Conservation (phyloP, 768 basidiomycete species). For the Termitomyces eurrhizus region DNA sequence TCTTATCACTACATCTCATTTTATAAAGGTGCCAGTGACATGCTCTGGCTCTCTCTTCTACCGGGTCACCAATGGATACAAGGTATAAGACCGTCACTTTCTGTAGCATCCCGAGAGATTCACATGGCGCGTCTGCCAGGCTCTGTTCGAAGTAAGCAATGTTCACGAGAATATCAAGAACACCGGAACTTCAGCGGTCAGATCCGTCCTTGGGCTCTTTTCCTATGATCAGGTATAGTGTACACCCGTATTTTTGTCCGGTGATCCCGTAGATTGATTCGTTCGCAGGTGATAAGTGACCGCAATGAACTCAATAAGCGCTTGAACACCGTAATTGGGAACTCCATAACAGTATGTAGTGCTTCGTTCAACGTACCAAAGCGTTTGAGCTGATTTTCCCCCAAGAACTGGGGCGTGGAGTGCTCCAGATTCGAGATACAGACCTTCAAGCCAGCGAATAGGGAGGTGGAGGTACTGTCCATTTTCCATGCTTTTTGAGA, state of each 20-base stretch:
- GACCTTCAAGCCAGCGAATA: constrained; percentile 54
- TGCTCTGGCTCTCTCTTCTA: constrained; percentile 55
- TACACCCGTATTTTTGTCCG: neutral
- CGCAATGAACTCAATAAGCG: constrained; percentile 50
- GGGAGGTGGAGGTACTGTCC: constrained; percentile 47
- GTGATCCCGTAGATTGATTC: neutral
- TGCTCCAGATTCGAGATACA: constrained; percentile 59
- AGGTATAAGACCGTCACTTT: constrained; percentile 18
- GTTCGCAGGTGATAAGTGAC: constrained; percentile 43
- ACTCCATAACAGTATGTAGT: constrained; percentile 36
- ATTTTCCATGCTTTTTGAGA: neutral
- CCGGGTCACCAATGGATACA: constrained; percentile 47
- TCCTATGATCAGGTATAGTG: constrained; percentile 39
- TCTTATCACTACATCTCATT: neutral
- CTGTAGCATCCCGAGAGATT: neutral
- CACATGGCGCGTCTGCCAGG: constrained; percentile 18
- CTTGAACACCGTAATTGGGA: constrained; percentile 46
- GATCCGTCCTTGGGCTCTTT: constrained; percentile 51
- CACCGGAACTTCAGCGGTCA: constrained; percentile 51
- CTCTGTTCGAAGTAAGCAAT: constrained; percentile 48
- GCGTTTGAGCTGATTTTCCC: neutral
- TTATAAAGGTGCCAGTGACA: constrained; percentile 41
- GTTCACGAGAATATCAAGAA: constrained; percentile 46
- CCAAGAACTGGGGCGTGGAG: constrained; percentile 52
- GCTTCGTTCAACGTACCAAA: neutral